Evolutionary conservation across 495 filamentous ascomycete species (phyloP).

Genomic region (Aspergillus cristatus): DNA sequence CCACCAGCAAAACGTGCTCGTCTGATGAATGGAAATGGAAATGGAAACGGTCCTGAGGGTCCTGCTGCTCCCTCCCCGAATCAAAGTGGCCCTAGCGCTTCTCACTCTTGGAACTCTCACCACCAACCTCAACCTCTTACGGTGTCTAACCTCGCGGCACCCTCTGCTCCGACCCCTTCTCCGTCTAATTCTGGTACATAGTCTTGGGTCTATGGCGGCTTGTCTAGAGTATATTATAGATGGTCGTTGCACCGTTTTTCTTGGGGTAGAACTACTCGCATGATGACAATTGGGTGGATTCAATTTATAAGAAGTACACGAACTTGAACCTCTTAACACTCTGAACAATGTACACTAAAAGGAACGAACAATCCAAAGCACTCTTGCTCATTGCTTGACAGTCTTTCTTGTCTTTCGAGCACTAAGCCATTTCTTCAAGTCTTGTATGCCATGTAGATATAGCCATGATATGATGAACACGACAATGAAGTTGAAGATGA

Average conservation of each 20-base stretch:
- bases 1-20: constrained; percentile 32
- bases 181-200: constrained; percentile 2
- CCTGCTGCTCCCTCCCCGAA: constrained; percentile 1
- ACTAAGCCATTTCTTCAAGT: constrained; percentile 34
- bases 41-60: constrained; percentile 6
- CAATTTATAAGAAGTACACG: too few relatives aligned
- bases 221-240: too few relatives aligned
- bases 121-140: background rate
- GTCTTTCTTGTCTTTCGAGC: constrained; percentile 30
- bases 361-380: too few relatives aligned
- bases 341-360: too few relatives aligned
- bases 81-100: background rate
- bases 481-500: constrained; percentile 45
- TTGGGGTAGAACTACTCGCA: too few relatives aligned
- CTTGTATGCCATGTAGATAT: constrained; percentile 38
- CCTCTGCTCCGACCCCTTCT: constrained; percentile 17
- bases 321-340: too few relatives aligned
- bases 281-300: too few relatives aligned
- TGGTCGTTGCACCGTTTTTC: too few relatives aligned
- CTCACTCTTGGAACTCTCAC: constrained; percentile 7
- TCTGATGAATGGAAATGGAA: constrained; percentile 34
- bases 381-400: background rate
- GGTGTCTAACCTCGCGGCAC: constrained; percentile 1
- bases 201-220: too few relatives aligned
- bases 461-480: constrained; percentile 46